Base-by-base conservation (phyloP, 305 asterid species). In the Stenogyne calaminthoides region DNA sequence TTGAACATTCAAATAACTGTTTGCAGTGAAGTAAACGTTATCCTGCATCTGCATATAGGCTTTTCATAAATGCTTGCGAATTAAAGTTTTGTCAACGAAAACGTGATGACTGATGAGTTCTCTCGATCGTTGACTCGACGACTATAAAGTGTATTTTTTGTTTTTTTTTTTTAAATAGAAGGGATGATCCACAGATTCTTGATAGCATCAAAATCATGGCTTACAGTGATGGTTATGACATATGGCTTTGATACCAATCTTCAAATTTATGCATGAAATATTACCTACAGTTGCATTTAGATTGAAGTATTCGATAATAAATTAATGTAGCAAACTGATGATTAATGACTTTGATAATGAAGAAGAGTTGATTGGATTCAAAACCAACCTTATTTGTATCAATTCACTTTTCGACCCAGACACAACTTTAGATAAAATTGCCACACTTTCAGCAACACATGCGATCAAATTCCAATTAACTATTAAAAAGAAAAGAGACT, bases 121-220 rank as follows among this genome's bases (percentile, higher is more conserved):
- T 47, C 55, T 47, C 9, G 14, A 54, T 54, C 59, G 14, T 54
- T 18, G 59, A 18, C 57, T 51, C 57, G 57, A 51, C 22, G 57
- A 51, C 29, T 54, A 18, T 3, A 54, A 18, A 52, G 10, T 51
- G 27, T 51, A 8, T 2, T 3, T 10, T 3, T 42, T 10, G 0
- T 10, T 42, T 44, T 12, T 44, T 68, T 76, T 72, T 78, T 81
- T 70, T n/a, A n/a, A n/a, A 11, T 49, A 76, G 11, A 54, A 54
- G 3, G 29, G 29, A 51, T 51, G n/a, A n/a, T n/a, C n/a, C n/a
- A n/a, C n/a, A n/a, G n/a, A n/a, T n/a, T 46, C 18, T 46, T 46
- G 55, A 47, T 47, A 47, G 55, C 55, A 47, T 47, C 20, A 8
- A 47, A 47, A 47, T 47, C 54, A 47, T 47, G 54, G 19, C 7